Evolutionary conservation across 805 yeast genomes (phyloP).

Genomic region (Lachancea sp.): DNA sequence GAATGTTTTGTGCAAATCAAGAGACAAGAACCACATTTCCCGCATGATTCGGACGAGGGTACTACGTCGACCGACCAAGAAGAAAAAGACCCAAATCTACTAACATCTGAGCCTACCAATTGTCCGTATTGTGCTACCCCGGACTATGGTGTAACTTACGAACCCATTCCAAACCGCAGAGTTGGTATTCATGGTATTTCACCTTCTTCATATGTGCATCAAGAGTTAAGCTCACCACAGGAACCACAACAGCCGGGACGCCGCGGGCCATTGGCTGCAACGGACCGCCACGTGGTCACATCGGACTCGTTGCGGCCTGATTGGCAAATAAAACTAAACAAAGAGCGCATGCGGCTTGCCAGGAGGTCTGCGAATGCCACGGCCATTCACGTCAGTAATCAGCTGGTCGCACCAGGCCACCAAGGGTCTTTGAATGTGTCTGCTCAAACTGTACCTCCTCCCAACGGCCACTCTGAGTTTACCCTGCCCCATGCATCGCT

Average conservation of each 20-base stretch:
- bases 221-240: background rate
- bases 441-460: constrained; percentile 1
- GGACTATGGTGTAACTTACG: constrained; percentile 77
- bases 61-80: constrained; percentile 30
- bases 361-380: constrained; percentile 90
- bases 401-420: constrained; percentile 41
- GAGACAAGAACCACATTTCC: constrained; percentile 84
- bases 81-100: constrained; percentile 46
- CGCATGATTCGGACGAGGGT: constrained; percentile 55
- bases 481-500: background rate
- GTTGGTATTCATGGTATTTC: constrained; percentile 53
- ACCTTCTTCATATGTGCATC: constrained; percentile 38
- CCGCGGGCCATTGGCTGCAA: constrained; percentile 56
- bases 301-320: constrained; percentile 85
- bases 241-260: constrained; percentile 19
- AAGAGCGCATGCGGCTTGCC: constrained; percentile 72
- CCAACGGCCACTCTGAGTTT: background rate
- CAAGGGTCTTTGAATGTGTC: background rate
- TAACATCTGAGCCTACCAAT: constrained; percentile 79
- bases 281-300: constrained; percentile 64
- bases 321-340: constrained; percentile 72
- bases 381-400: constrained; percentile 84
- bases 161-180: constrained; percentile 48
- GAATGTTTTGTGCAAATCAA: constrained; percentile 96
- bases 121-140: constrained; percentile 93